Conservation (phyloP, 257 asterid species). For the Cordia subcordata region DNA sequence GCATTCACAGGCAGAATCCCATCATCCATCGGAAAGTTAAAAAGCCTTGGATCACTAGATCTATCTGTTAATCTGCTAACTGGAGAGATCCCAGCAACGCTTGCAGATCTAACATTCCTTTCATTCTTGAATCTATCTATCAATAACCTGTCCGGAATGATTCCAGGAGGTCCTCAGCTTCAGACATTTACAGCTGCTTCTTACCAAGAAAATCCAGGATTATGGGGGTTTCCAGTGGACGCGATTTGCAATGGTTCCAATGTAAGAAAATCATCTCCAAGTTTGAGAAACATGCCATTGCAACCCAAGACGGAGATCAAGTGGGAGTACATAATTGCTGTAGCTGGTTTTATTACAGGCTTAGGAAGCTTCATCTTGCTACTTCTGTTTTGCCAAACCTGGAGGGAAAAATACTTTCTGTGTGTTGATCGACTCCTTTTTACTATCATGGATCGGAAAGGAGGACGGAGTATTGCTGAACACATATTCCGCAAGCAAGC, state of each 20-base stretch:
- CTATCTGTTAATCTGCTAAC: conserved; percentile 40
- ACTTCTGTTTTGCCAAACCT: background rate
- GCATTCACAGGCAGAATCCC: conserved; percentile 48
- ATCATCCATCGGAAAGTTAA: conserved; percentile 41
- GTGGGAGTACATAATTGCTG: background rate
- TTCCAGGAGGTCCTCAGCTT: conserved; percentile 41
- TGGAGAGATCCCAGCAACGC: conserved; percentile 39
- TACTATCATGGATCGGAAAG: background rate
- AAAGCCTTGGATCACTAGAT: conserved; percentile 51
- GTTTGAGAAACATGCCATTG: too few species aligned
- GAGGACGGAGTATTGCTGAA: background rate
- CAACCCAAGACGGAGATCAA: background rate
- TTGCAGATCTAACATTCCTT: conserved; percentile 43
- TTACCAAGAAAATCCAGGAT: conserved; percentile 32
- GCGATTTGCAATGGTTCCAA: background rate
- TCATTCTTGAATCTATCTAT: conserved; percentile 45
- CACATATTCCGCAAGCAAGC: background rate
- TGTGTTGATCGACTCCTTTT: background rate
- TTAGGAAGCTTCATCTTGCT: background rate
- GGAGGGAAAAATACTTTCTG: background rate
- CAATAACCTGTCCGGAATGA: conserved; percentile 33
- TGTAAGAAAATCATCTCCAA: background rate
- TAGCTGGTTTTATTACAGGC: background rate
- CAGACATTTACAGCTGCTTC: conserved; percentile 36
- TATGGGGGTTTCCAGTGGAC: conserved; percentile 34